Evolutionary conservation across 371 early-diverging fungal species (phyloP), one percentile per base, ranked within the genome.

Genomic region (Apophysomyces trapeziformis): DNA sequence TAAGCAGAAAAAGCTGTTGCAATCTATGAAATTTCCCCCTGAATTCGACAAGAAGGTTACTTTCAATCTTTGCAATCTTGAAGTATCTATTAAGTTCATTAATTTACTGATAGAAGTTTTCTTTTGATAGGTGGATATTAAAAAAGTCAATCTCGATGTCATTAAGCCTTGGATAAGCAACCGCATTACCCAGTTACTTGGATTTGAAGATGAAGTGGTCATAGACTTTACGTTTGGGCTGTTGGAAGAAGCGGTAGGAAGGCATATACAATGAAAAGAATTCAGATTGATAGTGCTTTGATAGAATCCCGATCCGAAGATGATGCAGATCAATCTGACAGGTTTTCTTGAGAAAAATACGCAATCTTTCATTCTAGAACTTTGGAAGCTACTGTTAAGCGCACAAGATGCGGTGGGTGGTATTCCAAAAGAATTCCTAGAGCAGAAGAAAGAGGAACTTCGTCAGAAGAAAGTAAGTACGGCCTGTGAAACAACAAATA

Each of bases 181-280:
- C 62, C 87, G 87, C 63, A 79, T 96, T n/a, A 84, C 80, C 32
- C 88, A 92, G 39, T 65, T 94, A 11, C 85, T 98, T 38, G 96
- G 96, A 2, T 79, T 96, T 45, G 99, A 98, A 62, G 99, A 98
- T 77, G 99, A 98, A 66, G 88, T 98, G 3, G 88, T 96, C 4
- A 83, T 93, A 50, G 94, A 95, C 58, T 95, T 89, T 73, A 85
- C 96, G 0, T 89, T 91, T 67, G 89, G 89, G 41, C 75, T 94
- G 73, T 81, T 98, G 44, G 93, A 96, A 67, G 87, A 87, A 61
- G 74, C 85, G 75, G 93, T 93, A 82, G 69, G 58, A 11, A 26
- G 38, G 9, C 5, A 39, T 1, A 41, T 61, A 38, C 39, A 16
- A 44, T 43, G 44, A 35, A 9, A 58, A 45, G 44, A 7, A 21